Conservation (phyloP, 495 filamentous ascomycete genomes). For the Penicillium robsamsonii region DNA sequence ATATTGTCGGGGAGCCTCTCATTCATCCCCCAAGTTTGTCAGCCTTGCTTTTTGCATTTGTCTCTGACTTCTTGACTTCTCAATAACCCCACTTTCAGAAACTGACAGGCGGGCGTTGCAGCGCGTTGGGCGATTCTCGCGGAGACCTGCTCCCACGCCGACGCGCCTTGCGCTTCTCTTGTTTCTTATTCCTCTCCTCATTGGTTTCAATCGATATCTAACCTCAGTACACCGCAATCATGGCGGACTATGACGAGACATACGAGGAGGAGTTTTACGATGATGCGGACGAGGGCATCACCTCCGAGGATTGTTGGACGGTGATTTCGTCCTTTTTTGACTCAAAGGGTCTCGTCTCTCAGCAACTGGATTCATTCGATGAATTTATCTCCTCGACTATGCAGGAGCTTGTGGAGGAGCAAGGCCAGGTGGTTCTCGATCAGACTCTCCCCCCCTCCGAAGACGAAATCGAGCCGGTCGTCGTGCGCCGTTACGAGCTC, state of each 20-base stretch:
- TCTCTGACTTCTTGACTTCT: slow-evolving; percentile 14
- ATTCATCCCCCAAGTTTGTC: slow-evolving; percentile 20
- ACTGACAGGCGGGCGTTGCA: slow-evolving; percentile 25
- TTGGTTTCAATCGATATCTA: neutral
- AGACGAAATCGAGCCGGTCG: slow-evolving; percentile 69
- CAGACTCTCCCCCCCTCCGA: slow-evolving; percentile 71
- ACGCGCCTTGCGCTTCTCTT: slow-evolving; percentile 35
- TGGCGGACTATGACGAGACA: slow-evolving; percentile 54
- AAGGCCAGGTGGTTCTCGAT: slow-evolving; percentile 82
- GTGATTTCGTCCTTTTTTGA: slow-evolving; percentile 98
- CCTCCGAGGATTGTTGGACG: slow-evolving; percentile 93
- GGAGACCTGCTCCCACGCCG: slow-evolving; percentile 17
- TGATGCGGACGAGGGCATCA: slow-evolving; percentile 66
- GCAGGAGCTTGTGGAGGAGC: slow-evolving; percentile 87
- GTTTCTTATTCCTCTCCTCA: slow-evolving; percentile 2
- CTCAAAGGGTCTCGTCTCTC: slow-evolving; percentile 89
- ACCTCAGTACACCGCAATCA: slow-evolving; percentile 25
- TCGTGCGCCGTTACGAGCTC: slow-evolving; percentile 86
- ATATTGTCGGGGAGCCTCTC: slow-evolving; percentile 23
- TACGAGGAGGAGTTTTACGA: slow-evolving; percentile 56
- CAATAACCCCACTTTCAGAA: slow-evolving; percentile 11
- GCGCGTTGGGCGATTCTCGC: slow-evolving; percentile 28
- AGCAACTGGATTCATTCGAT: slow-evolving; percentile 97
- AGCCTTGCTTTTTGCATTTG: slow-evolving; percentile 8
- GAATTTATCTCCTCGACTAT: slow-evolving; percentile 92